Percentiles rank a stretch among this genome's conserved stretches.
Evolutionary conservation across 306 rosid genomes (phyloP).

Genomic region (Carpinus fangiana): DNA sequence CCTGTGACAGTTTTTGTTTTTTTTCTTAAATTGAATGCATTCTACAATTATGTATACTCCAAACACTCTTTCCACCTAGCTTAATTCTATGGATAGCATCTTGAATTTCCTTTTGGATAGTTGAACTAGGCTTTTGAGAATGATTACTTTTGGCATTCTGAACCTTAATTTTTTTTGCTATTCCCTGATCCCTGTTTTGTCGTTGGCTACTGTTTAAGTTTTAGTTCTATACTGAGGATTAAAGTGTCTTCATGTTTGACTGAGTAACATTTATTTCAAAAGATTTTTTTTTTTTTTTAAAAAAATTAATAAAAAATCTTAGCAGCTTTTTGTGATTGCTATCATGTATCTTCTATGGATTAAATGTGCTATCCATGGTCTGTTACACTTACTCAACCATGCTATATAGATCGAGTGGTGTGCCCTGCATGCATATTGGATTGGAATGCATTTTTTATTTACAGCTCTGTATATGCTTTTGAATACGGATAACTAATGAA

Average conservation of each 20-base stretch:
- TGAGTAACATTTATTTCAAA: neutral
- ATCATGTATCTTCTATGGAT: neutral
- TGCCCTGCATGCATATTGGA: neutral
- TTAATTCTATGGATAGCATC: constrained; percentile 5
- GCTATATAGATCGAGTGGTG: neutral
- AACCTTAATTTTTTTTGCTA: neutral
- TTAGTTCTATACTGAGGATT: neutral
- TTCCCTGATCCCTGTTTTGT: neutral
- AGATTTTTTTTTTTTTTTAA: too few species aligned
- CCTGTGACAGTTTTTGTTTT: neutral
- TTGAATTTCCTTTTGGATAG: neutral
- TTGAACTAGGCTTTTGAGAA: neutral
- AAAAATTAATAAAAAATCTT: neutral
- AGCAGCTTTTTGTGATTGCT: neutral
- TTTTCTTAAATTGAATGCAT: neutral
- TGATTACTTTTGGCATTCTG: neutral
- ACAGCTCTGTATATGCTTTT: neutral
- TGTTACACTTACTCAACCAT: neutral
- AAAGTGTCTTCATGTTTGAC: neutral
- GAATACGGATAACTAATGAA: constrained; percentile 27
- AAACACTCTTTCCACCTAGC: neutral
- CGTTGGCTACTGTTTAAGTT: neutral
- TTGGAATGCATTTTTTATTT: neutral
- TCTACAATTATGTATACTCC: neutral
- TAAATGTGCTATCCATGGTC: neutral